A percentile compares a stretch with the other conserved stretches of the same genome.
phyloP scores from a whole-genome alignment of 805 yeast genomes.

The Tetrapisispora taiwanensis region DNA sequence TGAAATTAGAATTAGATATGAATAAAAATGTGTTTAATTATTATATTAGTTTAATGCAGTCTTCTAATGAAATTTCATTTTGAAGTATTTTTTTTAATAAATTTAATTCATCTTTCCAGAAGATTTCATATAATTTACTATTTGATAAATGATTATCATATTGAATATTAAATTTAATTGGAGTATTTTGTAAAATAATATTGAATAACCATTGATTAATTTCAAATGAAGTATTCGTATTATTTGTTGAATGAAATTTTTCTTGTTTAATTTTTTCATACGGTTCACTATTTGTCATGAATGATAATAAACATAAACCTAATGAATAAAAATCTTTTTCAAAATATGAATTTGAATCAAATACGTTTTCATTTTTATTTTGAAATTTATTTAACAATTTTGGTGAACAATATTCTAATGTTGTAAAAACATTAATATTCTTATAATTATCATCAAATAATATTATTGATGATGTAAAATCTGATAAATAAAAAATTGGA shows the following conservation, averaged over 20 bases:
- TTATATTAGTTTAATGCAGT: background rate
- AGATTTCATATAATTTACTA: background rate
- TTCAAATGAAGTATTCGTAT: slow-evolving; percentile 8
- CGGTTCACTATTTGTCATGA: slow-evolving; percentile 15
- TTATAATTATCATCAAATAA: background rate
- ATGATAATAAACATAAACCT: slow-evolving; percentile 12
- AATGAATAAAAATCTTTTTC: slow-evolving; percentile 13
- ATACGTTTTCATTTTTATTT: background rate
- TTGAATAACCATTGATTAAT: slow-evolving; percentile 16
- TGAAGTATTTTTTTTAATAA: slow-evolving; percentile 1
- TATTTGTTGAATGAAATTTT: slow-evolving; percentile 2
- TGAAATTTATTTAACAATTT: slow-evolving; percentile 5
- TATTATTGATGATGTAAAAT: slow-evolving; percentile 11
- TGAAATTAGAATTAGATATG: no score
- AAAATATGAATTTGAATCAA: background rate
- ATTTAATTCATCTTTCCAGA: background rate
- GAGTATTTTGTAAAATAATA: slow-evolving; percentile 12
- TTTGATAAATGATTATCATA: slow-evolving; percentile 2
- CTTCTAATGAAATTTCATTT: background rate
- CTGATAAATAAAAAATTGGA: slow-evolving; percentile 10
- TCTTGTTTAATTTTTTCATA: slow-evolving; percentile 8
- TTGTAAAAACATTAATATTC: slow-evolving; percentile 7
- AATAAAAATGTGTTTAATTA: no score
- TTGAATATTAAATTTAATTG: slow-evolving; percentile 11
- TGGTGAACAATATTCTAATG: slow-evolving; percentile 17